These are phyloP conservation scores for Tylopilus sp. DNA, from an alignment of 768 basidiomycete genomes.

Conservation along the genomic window DNA sequence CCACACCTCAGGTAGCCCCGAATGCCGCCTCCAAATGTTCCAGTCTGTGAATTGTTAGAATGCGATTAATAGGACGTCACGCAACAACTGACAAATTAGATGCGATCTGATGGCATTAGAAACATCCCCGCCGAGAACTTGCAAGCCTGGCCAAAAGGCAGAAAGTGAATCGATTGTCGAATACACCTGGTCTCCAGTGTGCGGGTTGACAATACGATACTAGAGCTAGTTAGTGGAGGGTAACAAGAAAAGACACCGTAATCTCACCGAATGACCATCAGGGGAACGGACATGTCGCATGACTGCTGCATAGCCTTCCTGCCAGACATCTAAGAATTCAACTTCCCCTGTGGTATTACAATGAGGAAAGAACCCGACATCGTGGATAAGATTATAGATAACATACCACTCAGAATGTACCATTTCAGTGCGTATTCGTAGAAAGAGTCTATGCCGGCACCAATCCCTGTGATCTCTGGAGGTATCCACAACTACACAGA, in stretches of 20 bases:
- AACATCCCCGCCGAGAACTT: slow-evolving; percentile 82
- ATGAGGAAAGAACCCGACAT: neutral
- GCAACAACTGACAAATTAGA: slow-evolving; percentile 62
- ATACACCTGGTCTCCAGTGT: slow-evolving; percentile 69
- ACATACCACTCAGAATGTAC: slow-evolving; percentile 79
- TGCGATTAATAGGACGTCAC: neutral
- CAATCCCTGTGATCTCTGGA: slow-evolving; percentile 78
- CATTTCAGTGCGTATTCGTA: slow-evolving; percentile 94
- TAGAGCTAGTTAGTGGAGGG: slow-evolving; percentile 29
- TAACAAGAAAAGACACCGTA: neutral
- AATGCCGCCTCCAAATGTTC: slow-evolving; percentile 87
- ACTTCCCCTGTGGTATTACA: slow-evolving; percentile 52
- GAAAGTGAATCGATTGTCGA: slow-evolving; percentile 90
- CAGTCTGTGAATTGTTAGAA: slow-evolving; percentile 54
- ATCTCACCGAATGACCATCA: slow-evolving; percentile 83
- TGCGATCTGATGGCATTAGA: slow-evolving; percentile 92
- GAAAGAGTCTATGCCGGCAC: slow-evolving; percentile 95
- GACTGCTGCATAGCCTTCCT: slow-evolving; percentile 75
- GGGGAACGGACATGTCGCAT: slow-evolving; percentile 80
- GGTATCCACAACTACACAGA: slow-evolving; percentile 59
- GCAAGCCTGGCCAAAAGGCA: slow-evolving; percentile 97
- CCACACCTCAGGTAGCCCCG: slow-evolving; percentile 90
- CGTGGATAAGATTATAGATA: neutral
- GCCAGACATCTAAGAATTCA: slow-evolving; percentile 80
- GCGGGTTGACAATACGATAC: slow-evolving; percentile 86